Base-by-base conservation (phyloP, 1,284 basidiomycete species). In the Cryptococcus sp. region DNA sequence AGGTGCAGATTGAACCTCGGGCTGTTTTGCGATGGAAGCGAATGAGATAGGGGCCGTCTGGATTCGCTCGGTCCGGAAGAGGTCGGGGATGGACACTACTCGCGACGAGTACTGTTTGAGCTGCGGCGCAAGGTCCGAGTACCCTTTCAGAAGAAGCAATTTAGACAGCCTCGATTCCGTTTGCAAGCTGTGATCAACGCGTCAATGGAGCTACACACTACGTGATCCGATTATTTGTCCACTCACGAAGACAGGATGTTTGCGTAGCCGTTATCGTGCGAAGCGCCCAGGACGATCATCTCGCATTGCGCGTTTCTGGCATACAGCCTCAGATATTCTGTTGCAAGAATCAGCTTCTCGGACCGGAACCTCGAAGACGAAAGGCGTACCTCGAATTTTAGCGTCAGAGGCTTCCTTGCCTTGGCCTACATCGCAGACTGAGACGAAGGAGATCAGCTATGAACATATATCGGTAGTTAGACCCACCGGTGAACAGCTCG, bases 301-400 rank as follows among this genome's bases (percentile, higher is more conserved):
- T 87, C 80, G 38, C 87, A 90, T 72, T 91, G 88, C 10, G 86
- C 84, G 68, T 91, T 87, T 59, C 83, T 82, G 47, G 84, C 81
- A 72, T 86, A 90, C n/a, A 88, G 87, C 74, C 87, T 83, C 41
- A 91, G 77, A 71, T 88, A 86, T 73, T 89, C 89, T 90, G 67
- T 22, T 38, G 22, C 23, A 17, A 31, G 7, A n/a, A 49, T 49
- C 44, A 56, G 59, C 55, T 19, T 19, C 31, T 16, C 5, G 42
- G 42, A 45, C 8, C 2, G 8, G 5, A 3, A 2, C 13, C 6
- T 15, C 42, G 6, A n/a, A n/a, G 15, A 45, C 16, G 16, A 45
- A 22, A 11, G 42, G 42, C 75, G 35, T 47, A 88, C 89, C 88
- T 81, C 84, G 84, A 60, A 93, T 87, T 77, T 92, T 93, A 25